Base-by-base conservation (phyloP, 176 grass and related monocot genomes). In the Rhynchospora breviuscula region DNA sequence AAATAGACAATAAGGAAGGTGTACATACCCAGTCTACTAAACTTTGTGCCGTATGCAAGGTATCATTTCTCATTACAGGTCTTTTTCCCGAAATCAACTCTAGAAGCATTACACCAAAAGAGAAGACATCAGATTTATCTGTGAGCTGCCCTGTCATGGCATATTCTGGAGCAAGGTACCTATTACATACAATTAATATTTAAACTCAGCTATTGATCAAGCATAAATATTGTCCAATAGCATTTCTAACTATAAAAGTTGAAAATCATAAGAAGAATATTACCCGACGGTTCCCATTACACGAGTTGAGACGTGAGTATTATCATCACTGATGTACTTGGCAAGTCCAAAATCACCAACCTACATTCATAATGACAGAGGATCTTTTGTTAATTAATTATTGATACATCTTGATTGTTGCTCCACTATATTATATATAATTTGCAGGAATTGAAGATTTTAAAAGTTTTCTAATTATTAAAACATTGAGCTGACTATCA, bases 151-250 rank as follows among this genome's bases (percentile, higher is more conserved):
- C 92, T 0, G 85, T 94, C 66, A 53, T 69, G 0, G 92, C 80
- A 63, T 94, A 94, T 84, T 94, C 92, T 6, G 89, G 92, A 15
- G 92, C 87, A 86, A 94, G 25, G 66, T 94, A 94, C 18, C 92
- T 94, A 71, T 8, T 72, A 12, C 6, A 77, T 11, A 15, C 25
- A 79, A 63, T 12, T 31, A 8, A 8, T 79, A 40, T 45, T 63
- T 81, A 8, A 48, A 47, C 10, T 35, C 9, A 31, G 31, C 35
- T 0, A 43, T 58, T n/a, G 49, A 21, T 33, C 23, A 43, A 43
- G n/a, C 10, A 44, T 70, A 17, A 40, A 80, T 76, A 4, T 1
- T 63, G 43, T 17, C 9, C 22, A 35, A 74, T 25, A 12, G 9
- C 25, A 2, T 11, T 17, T 7, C 5, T 51, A 25, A 10, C 19